These are phyloP conservation scores for Ceratobasidium sp. DNA, from an alignment of 1,284 basidiomycete genomes.

Conservation along the genomic window DNA sequence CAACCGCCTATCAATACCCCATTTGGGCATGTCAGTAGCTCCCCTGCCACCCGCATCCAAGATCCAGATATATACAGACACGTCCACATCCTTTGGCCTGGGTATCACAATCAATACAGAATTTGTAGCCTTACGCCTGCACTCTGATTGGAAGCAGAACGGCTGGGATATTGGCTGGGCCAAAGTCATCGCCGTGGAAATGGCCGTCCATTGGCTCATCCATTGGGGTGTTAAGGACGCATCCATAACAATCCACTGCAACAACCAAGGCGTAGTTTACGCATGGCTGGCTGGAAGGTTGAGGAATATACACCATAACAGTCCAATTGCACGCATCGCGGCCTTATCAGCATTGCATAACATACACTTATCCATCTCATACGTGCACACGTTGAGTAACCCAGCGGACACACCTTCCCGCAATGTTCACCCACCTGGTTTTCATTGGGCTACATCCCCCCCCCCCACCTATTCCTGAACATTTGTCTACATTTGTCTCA, in stretches of 20 bases:
- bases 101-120: background rate
- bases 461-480: too few species aligned
- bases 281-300: conserved; percentile 54
- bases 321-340: conserved; percentile 49
- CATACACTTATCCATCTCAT: conserved; percentile 40
- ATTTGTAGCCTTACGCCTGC: conserved; percentile 1
- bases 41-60: too few species aligned
- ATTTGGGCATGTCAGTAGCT: too few species aligned
- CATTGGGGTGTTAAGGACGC: conserved; percentile 38
- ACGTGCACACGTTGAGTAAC: conserved; percentile 45
- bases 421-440: conserved; percentile 20
- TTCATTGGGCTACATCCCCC: too few species aligned
- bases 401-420: conserved; percentile 46
- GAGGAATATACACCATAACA: conserved; percentile 54
- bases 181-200: conserved; percentile 54
- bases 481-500: too few species aligned
- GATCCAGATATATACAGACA: background rate
- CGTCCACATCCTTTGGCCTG: conserved; percentile 39
- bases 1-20: too few species aligned
- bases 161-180: conserved; percentile 41
- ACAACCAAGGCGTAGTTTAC: conserved; percentile 58
- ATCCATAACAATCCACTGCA: conserved; percentile 52
- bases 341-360: conserved; percentile 33
- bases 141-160: conserved; percentile 2
- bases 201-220: conserved; percentile 47